phyloP scores from a whole-genome alignment of 345 rosid species.

The Hibiscus trionum region DNA sequence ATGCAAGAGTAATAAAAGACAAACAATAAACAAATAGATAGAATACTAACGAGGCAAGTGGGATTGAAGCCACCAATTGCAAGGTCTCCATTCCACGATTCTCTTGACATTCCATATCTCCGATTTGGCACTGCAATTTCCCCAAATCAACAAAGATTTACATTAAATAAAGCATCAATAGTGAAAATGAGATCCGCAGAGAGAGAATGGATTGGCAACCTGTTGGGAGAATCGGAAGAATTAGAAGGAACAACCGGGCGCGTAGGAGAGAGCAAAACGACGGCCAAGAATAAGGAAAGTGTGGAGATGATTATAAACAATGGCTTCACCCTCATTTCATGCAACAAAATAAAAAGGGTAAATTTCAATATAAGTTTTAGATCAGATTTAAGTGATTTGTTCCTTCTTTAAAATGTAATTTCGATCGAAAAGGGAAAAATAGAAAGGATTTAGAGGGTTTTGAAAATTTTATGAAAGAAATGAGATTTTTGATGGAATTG shows the following conservation, averaged over 20 bases:
- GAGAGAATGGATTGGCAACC: neutral
- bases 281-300: constrained; percentile 56
- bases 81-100: constrained; percentile 81
- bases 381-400: constrained; percentile 4
- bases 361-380: neutral
- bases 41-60: constrained; percentile 46
- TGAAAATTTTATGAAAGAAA: neutral
- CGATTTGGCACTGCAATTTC: constrained; percentile 24
- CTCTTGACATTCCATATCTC: constrained; percentile 83
- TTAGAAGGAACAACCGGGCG: constrained; percentile 20
- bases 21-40: neutral
- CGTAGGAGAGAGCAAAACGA: constrained; percentile 47
- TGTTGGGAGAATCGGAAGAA: neutral
- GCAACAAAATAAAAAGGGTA: neutral
- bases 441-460: neutral
- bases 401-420: neutral
- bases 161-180: neutral
- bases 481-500: neutral
- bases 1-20: neutral
- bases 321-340: constrained; percentile 68
- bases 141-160: constrained; percentile 5
- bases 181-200: neutral
- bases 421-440: too few species aligned
- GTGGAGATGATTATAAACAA: constrained; percentile 42
- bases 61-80: constrained; percentile 87